Conservation (phyloP, 192 early-diverging fungal genomes). For the Globomyces pollinis-pini region DNA sequence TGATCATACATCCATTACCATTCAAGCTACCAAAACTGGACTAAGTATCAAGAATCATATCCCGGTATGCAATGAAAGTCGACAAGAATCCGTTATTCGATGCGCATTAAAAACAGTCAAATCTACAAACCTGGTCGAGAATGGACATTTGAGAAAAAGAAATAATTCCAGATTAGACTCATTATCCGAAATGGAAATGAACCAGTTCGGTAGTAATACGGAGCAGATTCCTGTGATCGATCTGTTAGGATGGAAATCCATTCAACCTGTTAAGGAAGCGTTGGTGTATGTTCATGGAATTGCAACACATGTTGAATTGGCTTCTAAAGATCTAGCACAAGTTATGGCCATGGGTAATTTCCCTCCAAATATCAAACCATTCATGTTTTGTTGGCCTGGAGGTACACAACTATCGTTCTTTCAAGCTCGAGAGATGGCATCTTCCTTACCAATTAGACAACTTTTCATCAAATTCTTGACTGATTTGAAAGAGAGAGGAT, state of each 20-base stretch:
- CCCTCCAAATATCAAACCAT: slow-evolving; percentile 3
- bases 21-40: too few species aligned
- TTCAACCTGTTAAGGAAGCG: not conserved
- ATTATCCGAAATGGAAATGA: not conserved
- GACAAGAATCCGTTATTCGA: too few species aligned
- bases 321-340: not conserved
- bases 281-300: slow-evolving; percentile 11
- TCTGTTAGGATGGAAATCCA: not conserved
- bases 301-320: not conserved
- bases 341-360: slow-evolving; percentile 1
- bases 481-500: not conserved
- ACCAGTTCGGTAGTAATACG: too few species aligned
- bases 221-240: not conserved
- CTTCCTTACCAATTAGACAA: not conserved
- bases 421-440: not conserved
- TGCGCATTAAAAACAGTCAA: too few species aligned
- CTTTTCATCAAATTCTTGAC: not conserved
- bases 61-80: too few species aligned
- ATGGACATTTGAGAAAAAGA: not conserved
- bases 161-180: not conserved
- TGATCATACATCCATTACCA: not conserved
- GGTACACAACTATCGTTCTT: not conserved
- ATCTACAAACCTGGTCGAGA: too few species aligned
- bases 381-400: slow-evolving; percentile 9
- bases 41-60: too few species aligned